Percentiles rank a stretch among this genome's conserved stretches.
Evolutionary conservation across 2,329 filamentous ascomycete genomes (phyloP).

Genomic region (Fusarium austroafricanum): DNA sequence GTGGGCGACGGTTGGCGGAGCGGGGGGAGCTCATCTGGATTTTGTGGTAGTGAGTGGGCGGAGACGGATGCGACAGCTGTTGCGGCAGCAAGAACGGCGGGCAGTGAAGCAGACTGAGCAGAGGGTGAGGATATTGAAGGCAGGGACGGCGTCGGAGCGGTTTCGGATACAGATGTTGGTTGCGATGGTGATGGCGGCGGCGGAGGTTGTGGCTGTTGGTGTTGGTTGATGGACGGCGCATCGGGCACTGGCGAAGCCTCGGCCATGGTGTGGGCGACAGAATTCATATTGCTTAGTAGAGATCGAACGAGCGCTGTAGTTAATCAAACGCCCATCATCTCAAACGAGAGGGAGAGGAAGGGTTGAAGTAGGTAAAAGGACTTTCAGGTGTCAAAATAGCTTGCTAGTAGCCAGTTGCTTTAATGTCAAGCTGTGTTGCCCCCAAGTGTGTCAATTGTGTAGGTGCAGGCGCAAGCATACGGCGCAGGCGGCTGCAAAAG

Average conservation of each 20-base stretch:
- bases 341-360: slow-evolving; percentile 14
- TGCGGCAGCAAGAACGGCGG: slow-evolving; percentile 40
- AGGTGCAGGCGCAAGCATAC: slow-evolving; percentile 33
- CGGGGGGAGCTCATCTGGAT: slow-evolving; percentile 45
- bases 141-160: slow-evolving; percentile 41
- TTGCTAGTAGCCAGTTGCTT: slow-evolving; percentile 21
- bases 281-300: slow-evolving; percentile 51
- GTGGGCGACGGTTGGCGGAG: slow-evolving; percentile 45
- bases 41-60: slow-evolving; percentile 37
- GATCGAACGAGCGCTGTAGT: slow-evolving; percentile 22
- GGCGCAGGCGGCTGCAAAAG: slow-evolving; percentile 29
- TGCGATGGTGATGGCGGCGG: slow-evolving; percentile 44
- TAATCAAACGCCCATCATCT: slow-evolving; percentile 46
- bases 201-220: slow-evolving; percentile 43
- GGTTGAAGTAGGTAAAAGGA: slow-evolving; percentile 14
- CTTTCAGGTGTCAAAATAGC: slow-evolving; percentile 22
- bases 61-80: slow-evolving; percentile 39
- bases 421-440: slow-evolving; percentile 15
- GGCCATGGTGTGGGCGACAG: slow-evolving; percentile 52
- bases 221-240: slow-evolving; percentile 38
- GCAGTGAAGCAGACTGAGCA: slow-evolving; percentile 44
- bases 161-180: slow-evolving; percentile 43
- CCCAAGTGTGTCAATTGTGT: slow-evolving; percentile 20
- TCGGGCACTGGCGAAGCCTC: slow-evolving; percentile 44
- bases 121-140: slow-evolving; percentile 46